Conservation (phyloP, 768 basidiomycete species). For the Boletus vinaceobasis region DNA sequence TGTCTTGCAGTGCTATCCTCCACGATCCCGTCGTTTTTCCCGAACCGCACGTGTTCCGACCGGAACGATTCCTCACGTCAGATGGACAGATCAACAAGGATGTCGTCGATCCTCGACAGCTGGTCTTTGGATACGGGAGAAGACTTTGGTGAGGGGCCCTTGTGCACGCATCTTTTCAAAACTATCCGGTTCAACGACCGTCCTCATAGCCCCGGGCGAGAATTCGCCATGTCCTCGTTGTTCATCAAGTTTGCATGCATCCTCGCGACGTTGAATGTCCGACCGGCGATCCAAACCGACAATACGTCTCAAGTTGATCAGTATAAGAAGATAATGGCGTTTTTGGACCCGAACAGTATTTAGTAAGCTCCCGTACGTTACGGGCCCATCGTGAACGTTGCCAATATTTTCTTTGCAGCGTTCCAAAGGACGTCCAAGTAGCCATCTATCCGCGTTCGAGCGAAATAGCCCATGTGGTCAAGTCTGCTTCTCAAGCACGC, state of each 20-base stretch:
- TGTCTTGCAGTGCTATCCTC: conserved; percentile 35
- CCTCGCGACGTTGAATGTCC: not conserved
- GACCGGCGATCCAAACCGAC: not conserved
- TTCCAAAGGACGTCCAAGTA: conserved; percentile 1
- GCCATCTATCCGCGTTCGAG: conserved; percentile 1
- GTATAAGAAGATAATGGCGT: not conserved
- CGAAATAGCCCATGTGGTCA: not conserved
- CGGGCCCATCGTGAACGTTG: not conserved
- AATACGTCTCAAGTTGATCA: not conserved
- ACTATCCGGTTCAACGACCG: not conserved
- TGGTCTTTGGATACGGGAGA: conserved; percentile 5
- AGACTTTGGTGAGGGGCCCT: not conserved
- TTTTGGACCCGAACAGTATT: conserved; percentile 5
- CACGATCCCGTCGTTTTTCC: conserved; percentile 52
- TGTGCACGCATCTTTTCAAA: not conserved
- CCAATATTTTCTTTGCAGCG: not conserved
- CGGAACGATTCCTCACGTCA: conserved; percentile 38
- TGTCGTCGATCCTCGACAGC: not conserved
- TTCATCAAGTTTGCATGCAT: conserved; percentile 7
- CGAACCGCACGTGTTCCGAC: conserved; percentile 54
- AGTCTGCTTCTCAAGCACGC: not conserved
- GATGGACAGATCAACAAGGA: conserved; percentile 4
- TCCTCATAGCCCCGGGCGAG: not conserved
- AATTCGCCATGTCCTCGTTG: conserved; percentile 3
- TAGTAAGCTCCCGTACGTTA: not conserved